Base-by-base conservation (phyloP, 495 filamentous ascomycete genomes). In the Podospora pseudocomata region DNA sequence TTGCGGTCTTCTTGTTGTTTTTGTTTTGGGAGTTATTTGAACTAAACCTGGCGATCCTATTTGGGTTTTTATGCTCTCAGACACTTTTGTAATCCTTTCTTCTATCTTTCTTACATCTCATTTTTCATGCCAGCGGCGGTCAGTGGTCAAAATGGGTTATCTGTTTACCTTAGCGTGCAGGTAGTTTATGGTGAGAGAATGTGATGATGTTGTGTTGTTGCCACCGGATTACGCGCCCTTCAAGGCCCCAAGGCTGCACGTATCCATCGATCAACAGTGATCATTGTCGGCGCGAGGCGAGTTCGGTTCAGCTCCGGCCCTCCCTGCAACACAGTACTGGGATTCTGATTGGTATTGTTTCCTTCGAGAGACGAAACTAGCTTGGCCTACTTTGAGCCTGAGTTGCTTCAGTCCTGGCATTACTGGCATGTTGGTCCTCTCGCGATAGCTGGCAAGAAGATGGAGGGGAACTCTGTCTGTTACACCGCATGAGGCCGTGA, bases 21-120 rank as follows among this genome's bases (percentile, higher is more conserved):
- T 58, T 67, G 64, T 23, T 64, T 67, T 67, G 65, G 71, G 71
- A 71, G 69, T 68, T 71, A 67, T 73, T 70, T 76, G 73, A 49
- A 49, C 39, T 49, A 49, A 49, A 49, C 39, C 39, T 49, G 39
- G 39, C 6, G 39, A 49, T 49, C 39, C 39, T 49, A 49, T 49
- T 49, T 11, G 39, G 39, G 7, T 49, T 49, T 49, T 49, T 49
- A 18, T 49, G 39, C 39, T 49, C 39, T 49, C 39, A 18, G 39
- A 49, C 39, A 11, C 39, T 16, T 16, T 49, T 49, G 70, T 74
- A 74, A 72, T 76, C 71, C 61, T 66, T 67, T 70, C 67, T 67
- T 67, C 56, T 69, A 34, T 53, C 63, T 59, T 54, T 49, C 39
- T 62, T 67, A 32, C 15, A 49, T 30, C 56, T 68, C 60, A 55